Conservation (phyloP, 306 rosid species). For the Spatholobus suberectus region DNA sequence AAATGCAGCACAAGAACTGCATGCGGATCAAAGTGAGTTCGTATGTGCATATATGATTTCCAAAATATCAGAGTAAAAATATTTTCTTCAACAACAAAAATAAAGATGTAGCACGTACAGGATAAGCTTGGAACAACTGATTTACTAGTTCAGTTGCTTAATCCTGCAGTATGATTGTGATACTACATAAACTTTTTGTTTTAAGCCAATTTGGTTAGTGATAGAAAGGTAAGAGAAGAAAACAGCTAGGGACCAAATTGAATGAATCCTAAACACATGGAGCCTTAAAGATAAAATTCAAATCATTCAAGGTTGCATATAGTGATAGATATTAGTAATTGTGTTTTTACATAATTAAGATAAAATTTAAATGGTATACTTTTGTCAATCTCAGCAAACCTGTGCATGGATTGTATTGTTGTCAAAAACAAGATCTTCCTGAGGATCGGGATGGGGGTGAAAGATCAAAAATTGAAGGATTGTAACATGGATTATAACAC, state of each 20-base stretch:
- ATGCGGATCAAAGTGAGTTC: not conserved
- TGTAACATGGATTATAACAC: not conserved
- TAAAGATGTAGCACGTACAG: conserved; percentile 23
- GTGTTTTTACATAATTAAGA: conserved; percentile 5
- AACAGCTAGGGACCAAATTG: conserved; percentile 25
- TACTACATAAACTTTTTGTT: not conserved
- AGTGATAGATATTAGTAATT: conserved; percentile 4
- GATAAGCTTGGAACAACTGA: conserved; percentile 10
- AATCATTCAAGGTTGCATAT: conserved; percentile 18
- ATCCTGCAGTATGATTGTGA: conserved; percentile 14
- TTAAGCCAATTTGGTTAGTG: not conserved
- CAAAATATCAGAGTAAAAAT: not conserved
- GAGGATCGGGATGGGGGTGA: not conserved
- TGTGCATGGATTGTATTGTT: not conserved
- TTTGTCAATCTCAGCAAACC: not conserved
- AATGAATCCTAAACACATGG: conserved; percentile 27
- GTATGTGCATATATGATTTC: not conserved
- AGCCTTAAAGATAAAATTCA: conserved; percentile 10
- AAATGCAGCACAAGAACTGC: conserved; percentile 22
- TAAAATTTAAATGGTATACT: conserved; percentile 16
- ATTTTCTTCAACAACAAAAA: conserved; percentile 9
- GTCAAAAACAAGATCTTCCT: not conserved
- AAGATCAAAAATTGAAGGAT: not conserved
- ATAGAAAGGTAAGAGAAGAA: conserved; percentile 23
- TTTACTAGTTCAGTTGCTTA: conserved; percentile 14